Evolutionary conservation across 2,329 filamentous ascomycete genomes (phyloP).

Genomic region (Claviceps maximensis): DNA sequence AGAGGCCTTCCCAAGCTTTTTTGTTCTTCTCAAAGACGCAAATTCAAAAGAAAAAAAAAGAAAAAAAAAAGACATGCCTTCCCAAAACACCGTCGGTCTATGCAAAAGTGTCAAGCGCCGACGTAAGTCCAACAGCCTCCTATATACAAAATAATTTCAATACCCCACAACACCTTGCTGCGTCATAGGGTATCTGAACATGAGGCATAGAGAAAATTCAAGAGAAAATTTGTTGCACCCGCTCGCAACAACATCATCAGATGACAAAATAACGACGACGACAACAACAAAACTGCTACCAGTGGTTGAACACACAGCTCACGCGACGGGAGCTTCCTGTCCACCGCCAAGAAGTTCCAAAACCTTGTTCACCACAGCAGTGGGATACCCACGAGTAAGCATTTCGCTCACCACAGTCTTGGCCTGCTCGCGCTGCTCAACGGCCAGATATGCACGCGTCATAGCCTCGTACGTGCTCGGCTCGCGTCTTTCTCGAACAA

Average conservation of each 20-base stretch:
- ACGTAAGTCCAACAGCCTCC: slow-evolving; percentile 8
- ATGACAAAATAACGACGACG: neutral
- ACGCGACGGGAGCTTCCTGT: slow-evolving; percentile 24
- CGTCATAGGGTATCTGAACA: slow-evolving; percentile 14
- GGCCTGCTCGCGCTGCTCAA: slow-evolving; percentile 65
- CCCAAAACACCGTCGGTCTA: neutral
- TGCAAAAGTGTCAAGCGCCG: neutral
- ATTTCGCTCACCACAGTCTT: slow-evolving; percentile 78
- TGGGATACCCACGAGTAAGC: slow-evolving; percentile 77
- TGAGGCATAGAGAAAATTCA: slow-evolving; percentile 5
- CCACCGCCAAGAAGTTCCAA: slow-evolving; percentile 66
- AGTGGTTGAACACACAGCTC: slow-evolving; percentile 3
- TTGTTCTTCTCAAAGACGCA: neutral
- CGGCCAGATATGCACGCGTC: slow-evolving; percentile 82
- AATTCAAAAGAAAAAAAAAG: neutral
- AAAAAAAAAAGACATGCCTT: neutral
- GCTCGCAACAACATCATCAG: slow-evolving; percentile 9
- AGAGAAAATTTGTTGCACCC: slow-evolving; percentile 1
- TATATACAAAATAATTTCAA: slow-evolving; percentile 5
- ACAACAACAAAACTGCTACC: neutral
- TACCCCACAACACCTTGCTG: slow-evolving; percentile 11
- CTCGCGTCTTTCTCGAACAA: slow-evolving; percentile 69
- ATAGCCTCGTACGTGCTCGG: slow-evolving; percentile 98
- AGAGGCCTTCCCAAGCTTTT: slow-evolving; percentile 8
- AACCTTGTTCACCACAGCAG: slow-evolving; percentile 86